Percentiles rank a stretch among this genome's conserved stretches.
Evolutionary conservation across 495 filamentous ascomycete genomes (phyloP).

Genomic region (Neurospora sp.): DNA sequence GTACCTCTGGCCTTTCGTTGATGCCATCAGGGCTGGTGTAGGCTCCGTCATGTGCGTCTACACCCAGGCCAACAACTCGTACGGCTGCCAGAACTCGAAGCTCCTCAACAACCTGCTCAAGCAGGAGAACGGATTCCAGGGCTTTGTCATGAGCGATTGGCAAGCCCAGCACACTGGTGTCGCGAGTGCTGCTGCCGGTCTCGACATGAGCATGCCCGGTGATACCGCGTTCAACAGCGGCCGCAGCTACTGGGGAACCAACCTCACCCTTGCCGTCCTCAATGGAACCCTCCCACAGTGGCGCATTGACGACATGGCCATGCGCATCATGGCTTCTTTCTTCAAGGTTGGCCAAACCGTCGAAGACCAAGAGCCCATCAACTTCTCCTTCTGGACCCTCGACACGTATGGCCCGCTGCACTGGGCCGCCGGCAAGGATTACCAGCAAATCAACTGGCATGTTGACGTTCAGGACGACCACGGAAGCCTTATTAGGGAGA

Average conservation of each 20-base stretch:
- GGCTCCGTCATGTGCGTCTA: conserved; percentile 92
- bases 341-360: conserved; percentile 75
- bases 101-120: conserved; percentile 76
- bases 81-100: conserved; percentile 76
- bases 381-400: conserved; percentile 79
- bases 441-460: conserved; percentile 67
- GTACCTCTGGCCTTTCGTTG: conserved; percentile 62
- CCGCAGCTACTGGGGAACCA: conserved; percentile 72
- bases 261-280: conserved; percentile 71
- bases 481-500: conserved; percentile 55
- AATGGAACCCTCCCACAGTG: conserved; percentile 89
- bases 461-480: conserved; percentile 78
- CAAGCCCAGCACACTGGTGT: conserved; percentile 79
- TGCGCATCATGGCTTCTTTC: conserved; percentile 85
- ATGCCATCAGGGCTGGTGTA: conserved; percentile 48
- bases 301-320: conserved; percentile 87
- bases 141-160: conserved; percentile 90
- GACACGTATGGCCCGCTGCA: conserved; percentile 67
- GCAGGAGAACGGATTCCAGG: conserved; percentile 87
- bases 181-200: conserved; percentile 63
- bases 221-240: conserved; percentile 67
- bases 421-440: conserved; percentile 46
- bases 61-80: conserved; percentile 82
- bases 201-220: conserved; percentile 96
- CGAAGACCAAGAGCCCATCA: conserved; percentile 50